Percentiles rank a stretch among this genome's conserved stretches.
These are phyloP conservation scores for Lophiostoma macrostomum DNA, from an alignment of 495 filamentous ascomycete species.

Conservation along the genomic window DNA sequence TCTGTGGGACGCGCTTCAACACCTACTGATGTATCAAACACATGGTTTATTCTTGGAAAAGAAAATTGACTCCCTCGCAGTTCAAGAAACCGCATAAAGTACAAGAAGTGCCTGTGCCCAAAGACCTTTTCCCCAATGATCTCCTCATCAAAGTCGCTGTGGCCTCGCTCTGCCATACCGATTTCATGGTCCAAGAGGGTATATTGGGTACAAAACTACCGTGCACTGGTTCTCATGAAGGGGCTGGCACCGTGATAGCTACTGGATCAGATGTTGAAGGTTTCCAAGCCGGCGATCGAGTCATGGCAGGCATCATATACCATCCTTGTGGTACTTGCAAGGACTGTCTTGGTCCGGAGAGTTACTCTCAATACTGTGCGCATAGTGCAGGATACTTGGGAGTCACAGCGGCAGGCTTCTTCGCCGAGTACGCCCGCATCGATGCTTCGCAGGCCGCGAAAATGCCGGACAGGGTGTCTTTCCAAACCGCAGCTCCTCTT, in stretches of 20 bases:
- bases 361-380: constrained; percentile 17
- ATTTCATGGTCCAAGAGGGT: constrained; percentile 51
- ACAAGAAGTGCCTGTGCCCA: constrained; percentile 48
- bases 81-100: constrained; percentile 54
- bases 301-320: constrained; percentile 49
- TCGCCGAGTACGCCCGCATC: constrained; percentile 52
- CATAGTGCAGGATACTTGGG: constrained; percentile 43
- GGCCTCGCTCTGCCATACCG: constrained; percentile 61
- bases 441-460: constrained; percentile 46
- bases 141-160: constrained; percentile 58
- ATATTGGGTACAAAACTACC: constrained; percentile 43
- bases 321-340: constrained; percentile 49
- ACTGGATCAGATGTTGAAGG: constrained; percentile 45
- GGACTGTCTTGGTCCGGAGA: constrained; percentile 44
- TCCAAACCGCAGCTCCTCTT: constrained; percentile 53
- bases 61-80: constrained; percentile 20
- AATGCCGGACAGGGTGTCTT: constrained; percentile 49
- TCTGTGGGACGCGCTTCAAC: no score
- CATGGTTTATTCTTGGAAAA: not conserved
- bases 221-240: constrained; percentile 58
- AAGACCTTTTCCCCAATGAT: constrained; percentile 47
- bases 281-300: constrained; percentile 50
- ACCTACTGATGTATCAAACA: no score
- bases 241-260: constrained; percentile 53
- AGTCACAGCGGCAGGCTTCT: constrained; percentile 49